phyloP scores from a whole-genome alignment of 2,329 filamentous ascomycete species.

The Periconia sp. region DNA sequence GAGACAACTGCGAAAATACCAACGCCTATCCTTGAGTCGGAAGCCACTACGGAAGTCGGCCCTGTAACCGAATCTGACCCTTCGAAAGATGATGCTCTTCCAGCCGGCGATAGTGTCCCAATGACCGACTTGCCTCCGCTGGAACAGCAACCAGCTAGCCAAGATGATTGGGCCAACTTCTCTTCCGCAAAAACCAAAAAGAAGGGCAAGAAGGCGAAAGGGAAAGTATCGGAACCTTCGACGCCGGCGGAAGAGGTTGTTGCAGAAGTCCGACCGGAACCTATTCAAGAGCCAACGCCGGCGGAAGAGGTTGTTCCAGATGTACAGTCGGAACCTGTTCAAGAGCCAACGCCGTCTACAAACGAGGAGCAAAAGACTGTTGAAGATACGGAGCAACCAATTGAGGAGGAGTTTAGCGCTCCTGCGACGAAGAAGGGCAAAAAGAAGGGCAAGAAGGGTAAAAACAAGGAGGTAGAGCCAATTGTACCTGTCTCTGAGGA shows the following conservation, averaged over 20 bases:
- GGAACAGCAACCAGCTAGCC: conserved; percentile 9
- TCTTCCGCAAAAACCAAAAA: neutral
- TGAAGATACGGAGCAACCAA: no score
- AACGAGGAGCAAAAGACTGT: no score
- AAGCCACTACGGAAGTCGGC: neutral
- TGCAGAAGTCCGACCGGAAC: no score
- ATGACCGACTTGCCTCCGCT: neutral
- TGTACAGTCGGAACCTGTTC: no score
- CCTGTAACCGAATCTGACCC: neutral
- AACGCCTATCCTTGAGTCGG: conserved; percentile 2
- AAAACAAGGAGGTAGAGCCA: conserved; percentile 14
- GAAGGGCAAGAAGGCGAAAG: conserved; percentile 1
- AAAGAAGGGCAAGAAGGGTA: conserved; percentile 1
- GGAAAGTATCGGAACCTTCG: conserved; percentile 6
- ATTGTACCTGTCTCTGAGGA: conserved; percentile 14
- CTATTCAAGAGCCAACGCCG: no score
- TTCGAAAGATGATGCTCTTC: neutral
- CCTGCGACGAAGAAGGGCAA: no score
- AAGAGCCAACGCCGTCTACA: no score
- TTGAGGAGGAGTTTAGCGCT: no score
- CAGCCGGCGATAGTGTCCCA: neutral
- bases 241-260: conserved; percentile 17
- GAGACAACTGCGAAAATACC: neutral
- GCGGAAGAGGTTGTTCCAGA: no score
- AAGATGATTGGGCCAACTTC: conserved; percentile 5